Base-by-base conservation (phyloP, 345 rosid species). In the Adansonia digitata region DNA sequence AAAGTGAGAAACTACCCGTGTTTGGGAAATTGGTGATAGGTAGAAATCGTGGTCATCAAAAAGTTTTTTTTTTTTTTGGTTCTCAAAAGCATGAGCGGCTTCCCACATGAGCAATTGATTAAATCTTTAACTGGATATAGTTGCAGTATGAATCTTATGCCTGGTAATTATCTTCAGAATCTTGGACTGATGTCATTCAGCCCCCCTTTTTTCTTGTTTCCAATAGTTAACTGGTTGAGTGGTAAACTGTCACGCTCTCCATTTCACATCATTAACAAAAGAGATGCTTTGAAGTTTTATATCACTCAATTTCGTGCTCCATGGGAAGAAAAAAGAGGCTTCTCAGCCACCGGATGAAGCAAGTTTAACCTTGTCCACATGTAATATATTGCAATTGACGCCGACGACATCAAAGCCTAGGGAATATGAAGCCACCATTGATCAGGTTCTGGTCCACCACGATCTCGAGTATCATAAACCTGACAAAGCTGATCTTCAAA, bases 361-460 rank as follows among this genome's bases (percentile, higher is more conserved):
- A 57, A 51, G 46, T 51, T 29, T 11, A 70, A 70, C 74, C 31
- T 39, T 34, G 61, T 70, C 74, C 74, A 49, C 74, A 51, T 71
- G 1, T 8, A 5, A 8, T 42, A 43, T 8, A n/a, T 56, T 9
- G 17, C 57, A 69, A n/a, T n/a, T 48, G 57, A 51, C 61, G 45
- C 49, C 73, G 35, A 70, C 61, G 11, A n/a, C n/a, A n/a, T 22
- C 18, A 51, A 59, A n/a, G 68, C 27, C 18, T 18, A 48, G 10
- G 6, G 42, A 29, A 42, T 59, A 40, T 14, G 75, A 24, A 34
- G 66, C 55, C 43, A 18, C n/a, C 51, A 60, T n/a, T n/a, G n/a
- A n/a, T n/a, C 5, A 40, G 2, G n/a, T n/a, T n/a, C 61, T n/a
- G 74, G 74, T 71, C 75, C 75, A 57, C 74, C 74, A 71, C 68